Evolutionary conservation across 2,329 filamentous ascomycete genomes (phyloP).

Genomic region (Aschersonia sp.): DNA sequence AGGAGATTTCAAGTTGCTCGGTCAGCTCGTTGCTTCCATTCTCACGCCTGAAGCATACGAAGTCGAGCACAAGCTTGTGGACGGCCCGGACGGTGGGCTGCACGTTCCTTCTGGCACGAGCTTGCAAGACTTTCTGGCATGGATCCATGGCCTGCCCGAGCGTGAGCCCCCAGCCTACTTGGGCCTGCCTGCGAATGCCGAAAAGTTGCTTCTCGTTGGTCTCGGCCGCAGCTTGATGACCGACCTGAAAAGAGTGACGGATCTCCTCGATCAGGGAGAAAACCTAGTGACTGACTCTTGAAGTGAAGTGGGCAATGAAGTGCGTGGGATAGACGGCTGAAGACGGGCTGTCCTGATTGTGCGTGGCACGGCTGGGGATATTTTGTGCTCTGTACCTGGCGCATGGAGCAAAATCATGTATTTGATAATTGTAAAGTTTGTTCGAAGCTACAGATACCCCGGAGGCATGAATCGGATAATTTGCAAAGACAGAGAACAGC

Average conservation of each 20-base stretch:
- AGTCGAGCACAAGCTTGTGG: slow-evolving; percentile 77
- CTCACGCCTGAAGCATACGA: slow-evolving; percentile 86
- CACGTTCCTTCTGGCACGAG: slow-evolving; percentile 67
- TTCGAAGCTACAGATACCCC: too few relatives aligned
- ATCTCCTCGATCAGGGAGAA: slow-evolving; percentile 86
- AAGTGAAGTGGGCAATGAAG: not conserved
- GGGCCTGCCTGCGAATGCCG: slow-evolving; percentile 84
- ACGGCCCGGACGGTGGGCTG: slow-evolving; percentile 47
- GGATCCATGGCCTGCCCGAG: slow-evolving; percentile 87
- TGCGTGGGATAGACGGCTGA: not conserved
- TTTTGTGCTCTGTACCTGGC: too few relatives aligned
- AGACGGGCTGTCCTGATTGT: not conserved
- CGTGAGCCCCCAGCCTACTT: slow-evolving; percentile 92
- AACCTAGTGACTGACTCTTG: slow-evolving; percentile 58
- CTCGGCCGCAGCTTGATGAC: slow-evolving; percentile 73
- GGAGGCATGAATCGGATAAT: too few relatives aligned
- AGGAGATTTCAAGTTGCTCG: slow-evolving; percentile 63
- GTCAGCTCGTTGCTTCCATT: slow-evolving; percentile 58
- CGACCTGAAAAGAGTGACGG: slow-evolving; percentile 72
- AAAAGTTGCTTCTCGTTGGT: slow-evolving; percentile 84
- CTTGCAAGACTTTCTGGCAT: slow-evolving; percentile 73
- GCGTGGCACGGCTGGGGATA: too few relatives aligned
- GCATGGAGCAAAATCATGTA: too few relatives aligned
- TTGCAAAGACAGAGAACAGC: too few relatives aligned
- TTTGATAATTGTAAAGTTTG: too few relatives aligned